Conservation (phyloP, 371 early-diverging fungal genomes). For the Syncephalastrum racemosum region DNA sequence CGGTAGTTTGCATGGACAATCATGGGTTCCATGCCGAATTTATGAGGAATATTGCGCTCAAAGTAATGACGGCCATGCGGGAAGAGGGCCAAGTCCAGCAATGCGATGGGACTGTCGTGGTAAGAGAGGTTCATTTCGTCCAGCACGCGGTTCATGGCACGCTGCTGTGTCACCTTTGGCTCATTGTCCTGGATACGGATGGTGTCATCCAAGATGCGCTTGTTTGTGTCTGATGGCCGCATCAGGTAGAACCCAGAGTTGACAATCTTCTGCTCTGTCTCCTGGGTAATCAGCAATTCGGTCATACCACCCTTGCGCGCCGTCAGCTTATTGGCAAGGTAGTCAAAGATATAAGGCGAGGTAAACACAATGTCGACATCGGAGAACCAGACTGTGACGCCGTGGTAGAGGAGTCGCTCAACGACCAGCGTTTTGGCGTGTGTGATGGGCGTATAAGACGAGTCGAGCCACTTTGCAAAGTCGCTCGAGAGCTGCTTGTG, state of each 20-base stretch:
- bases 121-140: constrained; percentile 41
- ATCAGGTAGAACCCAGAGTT: constrained; percentile 52
- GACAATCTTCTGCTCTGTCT: constrained; percentile 39
- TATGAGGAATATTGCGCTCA: constrained; percentile 36
- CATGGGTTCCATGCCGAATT: constrained; percentile 41
- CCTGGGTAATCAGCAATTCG: constrained; percentile 44
- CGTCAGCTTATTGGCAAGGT: constrained; percentile 35
- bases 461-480: constrained; percentile 28
- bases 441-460: constrained; percentile 36
- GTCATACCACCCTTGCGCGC: constrained; percentile 25
- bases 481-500: constrained; percentile 28
- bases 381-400: constrained; percentile 49
- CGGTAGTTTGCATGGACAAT: constrained; percentile 51
- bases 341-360: constrained; percentile 37
- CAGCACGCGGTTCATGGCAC: constrained; percentile 46
- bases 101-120: constrained; percentile 33
- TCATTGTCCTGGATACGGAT: constrained; percentile 46
- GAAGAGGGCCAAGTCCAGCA: constrained; percentile 41
- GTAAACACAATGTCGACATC: constrained; percentile 54
- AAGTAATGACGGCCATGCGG: constrained; percentile 49
- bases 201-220: constrained; percentile 40
- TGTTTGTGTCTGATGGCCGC: constrained; percentile 43
- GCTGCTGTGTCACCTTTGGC: constrained; percentile 48
- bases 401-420: constrained; percentile 35
- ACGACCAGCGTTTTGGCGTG: constrained; percentile 41